A percentile compares a stretch with the other conserved stretches of the same genome.
phyloP scores from a whole-genome alignment of 164 flowering plant species.

The Berberis thunbergii region DNA sequence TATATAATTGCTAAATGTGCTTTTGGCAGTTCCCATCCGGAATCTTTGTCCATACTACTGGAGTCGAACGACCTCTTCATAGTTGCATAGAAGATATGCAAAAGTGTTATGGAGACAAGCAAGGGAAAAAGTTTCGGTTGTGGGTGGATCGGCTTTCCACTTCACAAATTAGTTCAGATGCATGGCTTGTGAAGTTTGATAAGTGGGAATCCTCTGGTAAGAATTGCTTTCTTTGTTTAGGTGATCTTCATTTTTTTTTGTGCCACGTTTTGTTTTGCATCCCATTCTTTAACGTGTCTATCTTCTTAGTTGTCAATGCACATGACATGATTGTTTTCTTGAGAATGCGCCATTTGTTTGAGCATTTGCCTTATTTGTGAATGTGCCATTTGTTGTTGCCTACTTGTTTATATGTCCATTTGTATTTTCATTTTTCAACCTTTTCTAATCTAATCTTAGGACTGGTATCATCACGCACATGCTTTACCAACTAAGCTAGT shows the following conservation, averaged over 20 bases:
- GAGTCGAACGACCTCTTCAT: slow-evolving; percentile 33
- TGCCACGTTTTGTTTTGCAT: neutral
- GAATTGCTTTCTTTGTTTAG: slow-evolving; percentile 2
- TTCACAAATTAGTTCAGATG: slow-evolving; percentile 38
- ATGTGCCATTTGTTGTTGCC: too few species aligned
- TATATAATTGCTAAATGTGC: slow-evolving; percentile 3
- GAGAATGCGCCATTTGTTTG: too few species aligned
- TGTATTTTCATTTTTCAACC: too few species aligned
- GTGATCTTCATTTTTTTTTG: neutral
- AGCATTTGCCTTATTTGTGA: too few species aligned
- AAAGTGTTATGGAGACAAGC: slow-evolving; percentile 43
- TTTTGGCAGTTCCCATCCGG: slow-evolving; percentile 40
- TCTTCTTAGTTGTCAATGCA: neutral
- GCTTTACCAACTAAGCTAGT: too few species aligned
- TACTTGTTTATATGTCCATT: too few species aligned
- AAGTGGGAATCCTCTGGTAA: slow-evolving; percentile 66
- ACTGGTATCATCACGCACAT: too few species aligned
- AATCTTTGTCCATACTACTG: slow-evolving; percentile 54
- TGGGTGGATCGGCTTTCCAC: slow-evolving; percentile 62
- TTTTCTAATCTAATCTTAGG: too few species aligned
- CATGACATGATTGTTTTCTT: too few species aligned
- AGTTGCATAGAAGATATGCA: slow-evolving; percentile 28
- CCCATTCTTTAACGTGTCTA: neutral
- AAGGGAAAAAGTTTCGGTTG: slow-evolving; percentile 45
- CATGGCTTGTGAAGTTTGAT: slow-evolving; percentile 67